phyloP scores from a whole-genome alignment of 2,329 filamentous ascomycete species.

The Mollisia scopiformis region DNA sequence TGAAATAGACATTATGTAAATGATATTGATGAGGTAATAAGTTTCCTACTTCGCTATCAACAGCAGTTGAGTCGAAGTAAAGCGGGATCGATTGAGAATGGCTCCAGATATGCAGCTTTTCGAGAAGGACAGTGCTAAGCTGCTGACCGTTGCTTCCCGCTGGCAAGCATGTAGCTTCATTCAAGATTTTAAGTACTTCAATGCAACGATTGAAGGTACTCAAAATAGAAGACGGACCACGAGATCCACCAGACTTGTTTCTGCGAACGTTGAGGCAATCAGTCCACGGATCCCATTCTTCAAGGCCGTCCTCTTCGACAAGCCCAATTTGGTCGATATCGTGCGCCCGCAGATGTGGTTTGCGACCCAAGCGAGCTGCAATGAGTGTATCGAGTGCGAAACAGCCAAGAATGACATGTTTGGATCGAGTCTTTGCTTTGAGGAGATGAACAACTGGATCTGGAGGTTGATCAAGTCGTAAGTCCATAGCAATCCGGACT shows the following conservation, averaged over 20 bases:
- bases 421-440: slow-evolving; percentile 34
- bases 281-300: slow-evolving; percentile 76
- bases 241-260: slow-evolving; percentile 23
- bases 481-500: slow-evolving; percentile 53
- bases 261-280: slow-evolving; percentile 48
- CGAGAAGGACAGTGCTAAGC: slow-evolving; percentile 25
- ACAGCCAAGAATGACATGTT: slow-evolving; percentile 57
- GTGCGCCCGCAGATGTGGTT: slow-evolving; percentile 51
- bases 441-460: slow-evolving; percentile 15
- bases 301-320: slow-evolving; percentile 67
- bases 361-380: slow-evolving; percentile 52
- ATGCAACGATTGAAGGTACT: slow-evolving; percentile 40
- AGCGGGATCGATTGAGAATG: slow-evolving; percentile 28
- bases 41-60: slow-evolving; percentile 22
- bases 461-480: slow-evolving; percentile 43
- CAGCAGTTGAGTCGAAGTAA: slow-evolving; percentile 26
- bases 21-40: slow-evolving; percentile 38
- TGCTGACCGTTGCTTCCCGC: slow-evolving; percentile 16
- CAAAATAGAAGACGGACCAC: slow-evolving; percentile 36
- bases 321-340: slow-evolving; percentile 49
- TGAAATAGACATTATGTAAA: slow-evolving; percentile 34
- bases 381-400: slow-evolving; percentile 65
- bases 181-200: slow-evolving; percentile 34
- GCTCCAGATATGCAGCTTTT: slow-evolving; percentile 32
- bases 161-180: slow-evolving; percentile 30